Percentiles rank a stretch among this genome's conserved stretches.
These are phyloP conservation scores for Xylaria castorea DNA, from an alignment of 495 filamentous ascomycete genomes.

Conservation along the genomic window DNA sequence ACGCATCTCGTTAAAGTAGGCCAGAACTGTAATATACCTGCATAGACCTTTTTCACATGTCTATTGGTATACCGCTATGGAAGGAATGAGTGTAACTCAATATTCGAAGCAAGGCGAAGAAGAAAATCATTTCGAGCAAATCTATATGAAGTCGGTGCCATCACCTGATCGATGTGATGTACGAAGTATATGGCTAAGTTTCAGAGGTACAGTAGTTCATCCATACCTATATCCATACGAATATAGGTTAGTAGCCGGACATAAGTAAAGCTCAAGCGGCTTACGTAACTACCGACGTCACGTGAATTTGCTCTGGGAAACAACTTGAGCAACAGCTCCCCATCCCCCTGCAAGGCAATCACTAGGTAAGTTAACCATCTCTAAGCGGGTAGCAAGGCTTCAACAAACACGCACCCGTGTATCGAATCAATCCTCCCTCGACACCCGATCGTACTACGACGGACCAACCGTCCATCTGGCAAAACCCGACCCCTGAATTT, in stretches of 20 bases:
- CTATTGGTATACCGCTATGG: neutral
- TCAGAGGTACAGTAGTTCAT: neutral
- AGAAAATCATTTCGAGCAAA: neutral
- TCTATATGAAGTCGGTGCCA: neutral
- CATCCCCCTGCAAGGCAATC: conserved; percentile 24
- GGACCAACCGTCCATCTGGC: neutral
- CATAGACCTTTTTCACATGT: neutral
- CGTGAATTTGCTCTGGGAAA: conserved; percentile 9
- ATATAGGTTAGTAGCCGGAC: neutral
- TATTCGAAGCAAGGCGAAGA: neutral
- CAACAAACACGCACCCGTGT: neutral
- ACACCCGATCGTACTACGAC: neutral
- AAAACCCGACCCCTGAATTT: neutral
- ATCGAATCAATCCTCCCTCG: conserved; percentile 4
- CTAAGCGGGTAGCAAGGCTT: conserved; percentile 17
- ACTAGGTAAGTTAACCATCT: neutral
- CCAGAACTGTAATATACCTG: neutral
- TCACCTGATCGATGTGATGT: neutral
- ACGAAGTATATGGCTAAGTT: no score
- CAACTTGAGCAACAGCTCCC: neutral
- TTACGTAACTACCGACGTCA: conserved; percentile 24
- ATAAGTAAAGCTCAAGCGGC: neutral
- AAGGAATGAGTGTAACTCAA: neutral
- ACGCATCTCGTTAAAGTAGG: neutral
- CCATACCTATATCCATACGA: neutral